Conservation (phyloP, 345 rosid genomes). For the Gossypium raimondii region DNA sequence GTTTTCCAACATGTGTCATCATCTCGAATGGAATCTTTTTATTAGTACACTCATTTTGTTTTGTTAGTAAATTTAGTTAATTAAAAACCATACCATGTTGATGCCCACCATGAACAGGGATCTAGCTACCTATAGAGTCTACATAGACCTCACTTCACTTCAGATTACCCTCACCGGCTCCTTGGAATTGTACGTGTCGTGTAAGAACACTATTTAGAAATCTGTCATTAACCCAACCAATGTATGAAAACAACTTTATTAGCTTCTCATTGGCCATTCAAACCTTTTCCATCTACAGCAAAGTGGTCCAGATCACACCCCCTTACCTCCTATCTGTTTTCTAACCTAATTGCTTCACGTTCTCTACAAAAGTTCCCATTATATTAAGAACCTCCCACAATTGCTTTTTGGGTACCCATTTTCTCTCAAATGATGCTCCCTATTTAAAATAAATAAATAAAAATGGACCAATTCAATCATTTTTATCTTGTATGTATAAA, state of each 20-base stretch:
- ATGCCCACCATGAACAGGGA: background rate
- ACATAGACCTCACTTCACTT: background rate
- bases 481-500: background rate
- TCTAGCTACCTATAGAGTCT: background rate
- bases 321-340: background rate
- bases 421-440: background rate
- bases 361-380: background rate
- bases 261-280: constrained; percentile 25
- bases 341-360: constrained; percentile 27
- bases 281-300: background rate
- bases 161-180: background rate
- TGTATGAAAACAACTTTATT: constrained; percentile 19
- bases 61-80: background rate
- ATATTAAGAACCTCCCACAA: too few relatives aligned
- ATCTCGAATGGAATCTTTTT: constrained; percentile 11
- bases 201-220: constrained; percentile 21
- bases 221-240: constrained; percentile 8
- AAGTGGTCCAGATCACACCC: constrained; percentile 27
- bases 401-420: background rate
- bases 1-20: constrained; percentile 17
- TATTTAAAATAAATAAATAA: background rate
- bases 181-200: constrained; percentile 23
- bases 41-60: constrained; percentile 6
- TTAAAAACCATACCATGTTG: background rate
- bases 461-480: background rate